Percentiles rank a stretch among this genome's conserved stretches.
These are phyloP conservation scores for Chaetomium tenue DNA, from an alignment of 495 filamentous ascomycete species.

Conservation along the genomic window DNA sequence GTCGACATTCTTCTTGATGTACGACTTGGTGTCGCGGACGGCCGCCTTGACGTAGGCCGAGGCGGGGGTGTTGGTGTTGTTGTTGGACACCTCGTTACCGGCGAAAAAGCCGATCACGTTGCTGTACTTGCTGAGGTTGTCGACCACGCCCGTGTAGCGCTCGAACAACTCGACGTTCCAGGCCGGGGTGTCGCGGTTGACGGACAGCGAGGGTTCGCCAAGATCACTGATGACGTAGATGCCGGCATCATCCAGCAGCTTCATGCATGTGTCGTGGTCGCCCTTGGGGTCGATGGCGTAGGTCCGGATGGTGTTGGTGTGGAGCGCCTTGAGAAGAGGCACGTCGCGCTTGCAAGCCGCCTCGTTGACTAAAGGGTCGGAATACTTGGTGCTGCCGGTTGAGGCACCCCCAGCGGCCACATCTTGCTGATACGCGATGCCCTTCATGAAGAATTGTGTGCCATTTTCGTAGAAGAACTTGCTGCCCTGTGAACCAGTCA, in stretches of 20 bases:
- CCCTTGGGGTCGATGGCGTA: slow-evolving; percentile 82
- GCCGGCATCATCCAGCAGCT: slow-evolving; percentile 73
- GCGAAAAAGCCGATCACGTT: slow-evolving; percentile 96
- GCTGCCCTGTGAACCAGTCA: slow-evolving; percentile 37
- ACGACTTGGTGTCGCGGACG: slow-evolving; percentile 88
- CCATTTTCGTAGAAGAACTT: slow-evolving; percentile 68
- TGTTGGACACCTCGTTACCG: slow-evolving; percentile 94
- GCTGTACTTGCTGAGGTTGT: slow-evolving; percentile 71
- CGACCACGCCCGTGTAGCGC: slow-evolving; percentile 81
- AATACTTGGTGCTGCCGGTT: slow-evolving; percentile 44
- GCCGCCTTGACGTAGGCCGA: slow-evolving; percentile 95
- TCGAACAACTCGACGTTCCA: slow-evolving; percentile 76
- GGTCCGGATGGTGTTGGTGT: slow-evolving; percentile 87
- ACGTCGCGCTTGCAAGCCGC: slow-evolving; percentile 75
- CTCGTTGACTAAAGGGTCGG: slow-evolving; percentile 69
- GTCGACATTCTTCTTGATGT: slow-evolving; percentile 77
- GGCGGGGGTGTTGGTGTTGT: slow-evolving; percentile 73
- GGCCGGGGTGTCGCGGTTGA: slow-evolving; percentile 71
- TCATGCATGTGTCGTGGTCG: slow-evolving; percentile 85
- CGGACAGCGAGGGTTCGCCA: slow-evolving; percentile 72
- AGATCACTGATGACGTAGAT: slow-evolving; percentile 95
- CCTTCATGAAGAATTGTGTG: slow-evolving; percentile 82
- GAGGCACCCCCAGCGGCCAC: slow-evolving; percentile 43
- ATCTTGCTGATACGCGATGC: slow-evolving; percentile 82
- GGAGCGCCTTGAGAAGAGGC: slow-evolving; percentile 69